Evolutionary conservation across 2,329 filamentous ascomycete species (phyloP), one percentile per base, ranked within the genome.

Genomic region (Sporothrix mexicana): DNA sequence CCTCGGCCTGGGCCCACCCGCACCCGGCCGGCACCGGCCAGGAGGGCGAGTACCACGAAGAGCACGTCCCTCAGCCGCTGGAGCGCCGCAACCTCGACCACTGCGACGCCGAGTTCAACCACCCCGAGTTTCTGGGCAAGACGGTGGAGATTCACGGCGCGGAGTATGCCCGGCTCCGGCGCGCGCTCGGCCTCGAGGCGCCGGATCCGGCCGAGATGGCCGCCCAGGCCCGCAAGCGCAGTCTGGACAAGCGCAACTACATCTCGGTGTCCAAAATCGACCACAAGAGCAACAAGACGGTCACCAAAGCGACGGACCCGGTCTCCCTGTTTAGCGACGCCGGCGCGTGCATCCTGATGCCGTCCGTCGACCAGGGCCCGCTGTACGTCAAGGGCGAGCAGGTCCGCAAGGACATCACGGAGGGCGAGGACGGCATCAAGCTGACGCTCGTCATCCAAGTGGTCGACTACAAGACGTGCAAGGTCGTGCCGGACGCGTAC

Each of bases 401-500:
- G 70, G 78, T 88, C 74, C 83, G 87, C 43, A 76, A 80, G 59
- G 80, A 88, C 75, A 78, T 89, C 67, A 82, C 80, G 20, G 85
- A 87, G 67, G 79, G 79, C 15, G 80, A 87, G 76, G 75, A 76
- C 13, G 87, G 86, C 67, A 80, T 89, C 43, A 81, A 83, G 41
- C 78, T 88, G 66, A 83, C 83, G 4, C 78, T 88, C 7, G 85
- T 87, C 75, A 82, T 87, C 74, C 86, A 88, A 77, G 81, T 88
- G 72, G 83, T 88, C 72, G 86, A 89, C 74, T 81, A 86, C 51
- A 81, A 83, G 59, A 88, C 86, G 6, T 88, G 87, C 79, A 79
- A 87, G 77, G 83, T 84, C 7, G 82, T 88, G 1, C 80, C 84
- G 1, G 79, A 84, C 66, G 81, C 83, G 15, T 85, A 82, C 72